These are phyloP conservation scores for Obelidium mucronatum DNA, from an alignment of 192 early-diverging fungal genomes.

Conservation along the genomic window DNA sequence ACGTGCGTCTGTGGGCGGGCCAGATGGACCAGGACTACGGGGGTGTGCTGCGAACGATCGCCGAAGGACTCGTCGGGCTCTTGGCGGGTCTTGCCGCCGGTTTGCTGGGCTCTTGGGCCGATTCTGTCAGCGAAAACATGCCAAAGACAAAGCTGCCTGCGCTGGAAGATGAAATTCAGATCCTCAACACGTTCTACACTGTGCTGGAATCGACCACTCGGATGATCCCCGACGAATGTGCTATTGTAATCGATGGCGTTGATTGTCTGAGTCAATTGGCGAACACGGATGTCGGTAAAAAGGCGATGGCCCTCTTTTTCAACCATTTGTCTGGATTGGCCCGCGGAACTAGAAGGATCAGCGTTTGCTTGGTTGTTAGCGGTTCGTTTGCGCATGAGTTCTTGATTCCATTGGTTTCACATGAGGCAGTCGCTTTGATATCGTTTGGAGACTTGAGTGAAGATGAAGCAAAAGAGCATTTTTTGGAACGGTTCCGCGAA, in stretches of 20 bases:
- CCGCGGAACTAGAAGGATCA: not conserved
- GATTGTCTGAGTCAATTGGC: conserved; percentile 1
- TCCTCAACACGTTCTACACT: conserved; percentile 8
- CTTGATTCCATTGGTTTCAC: conserved; percentile 19
- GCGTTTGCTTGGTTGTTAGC: not conserved
- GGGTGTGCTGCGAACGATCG: not conserved
- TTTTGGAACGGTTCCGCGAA: conserved; percentile 11
- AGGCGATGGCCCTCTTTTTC: conserved; percentile 18
- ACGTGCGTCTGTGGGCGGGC: conserved; percentile 24
- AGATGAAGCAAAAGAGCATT: conserved; percentile 18
- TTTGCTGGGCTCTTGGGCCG: conserved; percentile 19
- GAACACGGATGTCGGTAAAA: not conserved
- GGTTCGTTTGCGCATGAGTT: conserved; percentile 7
- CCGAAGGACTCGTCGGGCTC: not conserved
- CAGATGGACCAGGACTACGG: conserved; percentile 17
- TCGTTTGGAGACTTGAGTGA: conserved; percentile 15
- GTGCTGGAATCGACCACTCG: conserved; percentile 14
- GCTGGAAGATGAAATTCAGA: conserved; percentile 22
- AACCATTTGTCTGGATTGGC: conserved; percentile 14
- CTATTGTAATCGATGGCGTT: conserved; percentile 7
- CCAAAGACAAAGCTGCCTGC: conserved; percentile 13
- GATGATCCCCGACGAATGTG: not conserved
- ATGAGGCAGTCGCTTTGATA: conserved; percentile 1
- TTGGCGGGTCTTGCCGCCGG: not conserved
- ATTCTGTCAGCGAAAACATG: not conserved